Evolutionary conservation across 176 grass and related monocot species (phyloP).

Genomic region (Elymus sibiricus): DNA sequence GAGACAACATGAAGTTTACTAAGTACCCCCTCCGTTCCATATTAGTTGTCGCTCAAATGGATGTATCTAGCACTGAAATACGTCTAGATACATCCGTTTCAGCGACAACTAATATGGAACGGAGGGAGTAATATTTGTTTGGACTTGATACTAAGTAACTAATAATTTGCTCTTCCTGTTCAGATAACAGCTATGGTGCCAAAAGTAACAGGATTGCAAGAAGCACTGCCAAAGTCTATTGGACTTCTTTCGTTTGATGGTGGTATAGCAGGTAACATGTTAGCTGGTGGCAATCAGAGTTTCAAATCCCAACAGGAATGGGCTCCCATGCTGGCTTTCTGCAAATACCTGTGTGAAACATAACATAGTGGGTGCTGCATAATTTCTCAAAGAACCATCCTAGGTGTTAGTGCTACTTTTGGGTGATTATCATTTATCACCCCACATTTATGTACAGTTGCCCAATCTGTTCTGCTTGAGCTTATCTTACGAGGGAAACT

Average conservation of each 20-base stretch:
- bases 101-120: no score
- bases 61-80: no score
- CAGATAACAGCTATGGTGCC: slow-evolving; percentile 90
- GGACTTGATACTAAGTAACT: background rate
- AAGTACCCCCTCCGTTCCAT: background rate
- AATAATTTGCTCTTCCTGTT: slow-evolving; percentile 30
- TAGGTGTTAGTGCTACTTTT: background rate
- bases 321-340: background rate
- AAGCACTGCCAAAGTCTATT: slow-evolving; percentile 88
- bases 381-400: background rate
- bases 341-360: background rate
- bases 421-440: background rate
- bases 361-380: background rate
- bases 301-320: background rate
- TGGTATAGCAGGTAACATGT: slow-evolving; percentile 79
- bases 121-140: no score
- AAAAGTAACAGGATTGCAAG: slow-evolving; percentile 84
- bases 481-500: slow-evolving; percentile 5
- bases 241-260: slow-evolving; percentile 97
- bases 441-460: slow-evolving; percentile 17
- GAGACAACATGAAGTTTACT: background rate
- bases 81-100: no score
- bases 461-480: background rate
- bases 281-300: slow-evolving; percentile 9
- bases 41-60: no score